Evolutionary conservation across 352 stramenopile genomes (phyloP), one percentile per base, ranked within the genome.

Genomic region (Thalassiosira livingstoniorum): DNA sequence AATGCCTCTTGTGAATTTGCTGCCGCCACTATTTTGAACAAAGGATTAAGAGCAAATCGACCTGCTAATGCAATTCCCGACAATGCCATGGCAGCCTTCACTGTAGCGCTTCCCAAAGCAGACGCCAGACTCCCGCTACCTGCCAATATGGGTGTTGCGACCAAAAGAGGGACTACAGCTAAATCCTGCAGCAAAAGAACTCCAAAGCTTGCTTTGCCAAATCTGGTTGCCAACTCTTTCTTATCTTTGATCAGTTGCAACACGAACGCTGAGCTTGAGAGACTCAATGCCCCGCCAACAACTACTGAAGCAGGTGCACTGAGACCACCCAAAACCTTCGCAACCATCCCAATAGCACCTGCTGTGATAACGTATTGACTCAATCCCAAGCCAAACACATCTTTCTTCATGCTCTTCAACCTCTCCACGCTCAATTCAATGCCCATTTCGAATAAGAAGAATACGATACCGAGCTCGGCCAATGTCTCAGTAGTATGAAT

Each of bases 401-500:
- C 93, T 32, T 91, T 90, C 69, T 91, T 90, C 94, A 97, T 96
- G 67, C 86, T 91, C 58, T 93, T 90, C 10, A 97, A 73, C 43
- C 92, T 80, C 45, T 95, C 91, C 15, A 96, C 70, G 70, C 85
- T 95, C 0, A 97, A 75, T 74, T 97, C 92, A 55, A 97, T 92
- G 43, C 95, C 95, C 94, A 97, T 97, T 84, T 97, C 94, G 82
- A 97, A 97, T 2, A 97, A 81, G 75, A 97, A 97, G 76, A 97
- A 96, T 18, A 96, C 92, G 57, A 97, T 97, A 27, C 94, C 94
- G 51, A 97, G 86, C 72, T 97, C 93, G 1, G 90, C 93, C 43
- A 96, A 78, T 15, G 83, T 88, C 71, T 93, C 89, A 1, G 88
- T 93, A 13, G 84, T 92, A 66, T 94, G 89, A 75, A 94, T 90